phyloP scores from a whole-genome alignment of 202 grass and related monocot species.

The Carex arenaria region DNA sequence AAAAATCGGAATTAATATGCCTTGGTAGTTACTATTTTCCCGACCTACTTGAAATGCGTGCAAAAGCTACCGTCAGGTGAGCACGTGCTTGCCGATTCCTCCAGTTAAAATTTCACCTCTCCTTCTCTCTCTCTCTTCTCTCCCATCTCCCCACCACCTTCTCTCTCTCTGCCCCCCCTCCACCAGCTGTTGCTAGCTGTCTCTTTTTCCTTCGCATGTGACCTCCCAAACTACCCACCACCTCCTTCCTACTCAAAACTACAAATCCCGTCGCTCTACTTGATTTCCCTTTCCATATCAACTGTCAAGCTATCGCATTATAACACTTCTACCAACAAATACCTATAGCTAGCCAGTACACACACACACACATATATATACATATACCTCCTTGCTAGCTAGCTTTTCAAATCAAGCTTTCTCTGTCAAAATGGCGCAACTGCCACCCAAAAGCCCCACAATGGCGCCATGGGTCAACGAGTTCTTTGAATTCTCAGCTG shows the following conservation, averaged over 20 bases:
- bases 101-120: not conserved
- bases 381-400: slow-evolving; percentile 48
- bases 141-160: not conserved
- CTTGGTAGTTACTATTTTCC: not conserved
- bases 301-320: slow-evolving; percentile 15
- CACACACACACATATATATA: slow-evolving; percentile 10
- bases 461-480: slow-evolving; percentile 39
- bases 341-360: not conserved
- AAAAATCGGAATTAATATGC: not conserved
- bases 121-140: not conserved
- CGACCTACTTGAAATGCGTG: slow-evolving; percentile 2
- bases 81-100: slow-evolving; percentile 17
- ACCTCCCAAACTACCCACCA: slow-evolving; percentile 13
- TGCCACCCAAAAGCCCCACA: slow-evolving; percentile 30
- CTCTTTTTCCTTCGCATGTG: slow-evolving; percentile 57
- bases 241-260: slow-evolving; percentile 17
- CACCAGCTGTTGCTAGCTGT: slow-evolving; percentile 96
- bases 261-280: slow-evolving; percentile 16
- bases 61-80: slow-evolving; percentile 19
- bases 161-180: not conserved
- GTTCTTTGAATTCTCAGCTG: slow-evolving; percentile 67
- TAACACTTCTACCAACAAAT: not conserved
- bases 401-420: slow-evolving; percentile 29
- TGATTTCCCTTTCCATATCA: slow-evolving; percentile 29
- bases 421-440: slow-evolving; percentile 25